These are phyloP conservation scores for Cyclotella baltica DNA, from an alignment of 108 stramenopile species.

Conservation along the genomic window DNA sequence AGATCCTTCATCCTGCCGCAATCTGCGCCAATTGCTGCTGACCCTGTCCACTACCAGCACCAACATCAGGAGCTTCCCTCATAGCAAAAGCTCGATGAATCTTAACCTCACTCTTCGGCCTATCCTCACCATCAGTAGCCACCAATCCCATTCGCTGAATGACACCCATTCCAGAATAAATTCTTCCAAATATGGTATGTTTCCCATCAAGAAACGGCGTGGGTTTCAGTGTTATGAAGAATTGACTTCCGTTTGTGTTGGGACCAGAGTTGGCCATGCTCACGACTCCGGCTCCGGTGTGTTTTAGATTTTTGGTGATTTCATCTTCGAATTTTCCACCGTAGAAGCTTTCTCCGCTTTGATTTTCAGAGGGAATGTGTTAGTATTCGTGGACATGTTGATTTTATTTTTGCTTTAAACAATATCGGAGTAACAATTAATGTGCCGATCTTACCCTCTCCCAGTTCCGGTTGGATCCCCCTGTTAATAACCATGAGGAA, in stretches of 20 bases:
- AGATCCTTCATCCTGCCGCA: not conserved
- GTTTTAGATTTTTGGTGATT: constrained; percentile 86
- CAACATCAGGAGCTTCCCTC: constrained; percentile 34
- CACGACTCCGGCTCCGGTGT: constrained; percentile 89
- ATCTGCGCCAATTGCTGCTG: not conserved
- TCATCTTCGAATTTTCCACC: constrained; percentile 95
- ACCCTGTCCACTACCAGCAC: not conserved
- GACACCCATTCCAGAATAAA: constrained; percentile 90
- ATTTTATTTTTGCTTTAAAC: too few species aligned
- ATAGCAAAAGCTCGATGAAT: constrained; percentile 55
- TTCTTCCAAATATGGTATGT: constrained; percentile 95
- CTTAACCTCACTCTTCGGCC: constrained; percentile 77
- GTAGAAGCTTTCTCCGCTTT: constrained; percentile 81
- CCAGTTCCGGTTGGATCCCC: constrained; percentile 96
- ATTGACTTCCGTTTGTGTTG: constrained; percentile 95
- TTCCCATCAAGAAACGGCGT: constrained; percentile 92
- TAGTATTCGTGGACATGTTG: not conserved
- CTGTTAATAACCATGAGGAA: not conserved
- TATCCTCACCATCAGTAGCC: constrained; percentile 84
- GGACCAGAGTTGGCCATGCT: constrained; percentile 96
- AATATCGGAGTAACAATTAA: too few species aligned
- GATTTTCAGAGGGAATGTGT: not conserved
- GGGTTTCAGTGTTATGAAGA: constrained; percentile 92
- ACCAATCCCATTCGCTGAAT: constrained; percentile 95
- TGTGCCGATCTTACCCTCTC: constrained; percentile 63